These are phyloP conservation scores for Diaporthe australafricana DNA, from an alignment of 2,329 filamentous ascomycete species.

Conservation along the genomic window DNA sequence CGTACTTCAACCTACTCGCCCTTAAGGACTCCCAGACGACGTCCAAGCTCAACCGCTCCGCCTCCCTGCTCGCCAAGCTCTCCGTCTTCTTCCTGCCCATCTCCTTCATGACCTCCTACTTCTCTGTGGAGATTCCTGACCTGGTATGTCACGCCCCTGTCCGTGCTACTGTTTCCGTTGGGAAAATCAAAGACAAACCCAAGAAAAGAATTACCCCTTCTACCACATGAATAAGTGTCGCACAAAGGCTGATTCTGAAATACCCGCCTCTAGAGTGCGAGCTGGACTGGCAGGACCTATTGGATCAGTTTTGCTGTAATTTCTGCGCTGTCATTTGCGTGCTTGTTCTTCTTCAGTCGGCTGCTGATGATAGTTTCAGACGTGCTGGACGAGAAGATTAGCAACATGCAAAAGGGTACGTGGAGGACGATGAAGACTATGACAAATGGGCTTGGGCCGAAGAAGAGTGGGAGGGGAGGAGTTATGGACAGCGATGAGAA, in stretches of 20 bases:
- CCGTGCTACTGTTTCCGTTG: background rate
- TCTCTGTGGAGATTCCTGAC: slow-evolving; percentile 73
- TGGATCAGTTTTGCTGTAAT: slow-evolving; percentile 77
- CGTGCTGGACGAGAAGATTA: slow-evolving; percentile 50
- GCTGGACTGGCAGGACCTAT: slow-evolving; percentile 73
- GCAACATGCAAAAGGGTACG: slow-evolving; percentile 24
- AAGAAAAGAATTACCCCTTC: no score
- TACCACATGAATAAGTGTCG: background rate
- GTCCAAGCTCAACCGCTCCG: slow-evolving; percentile 77
- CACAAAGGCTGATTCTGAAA: background rate
- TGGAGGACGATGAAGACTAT: slow-evolving; percentile 23
- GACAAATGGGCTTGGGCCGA: background rate
- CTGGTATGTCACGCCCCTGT: slow-evolving; percentile 43
- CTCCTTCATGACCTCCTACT: slow-evolving; percentile 80
- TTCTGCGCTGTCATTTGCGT: slow-evolving; percentile 67
- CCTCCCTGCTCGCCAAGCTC: slow-evolving; percentile 78
- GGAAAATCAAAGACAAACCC: background rate
- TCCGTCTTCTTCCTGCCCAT: slow-evolving; percentile 82
- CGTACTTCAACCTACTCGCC: slow-evolving; percentile 83
- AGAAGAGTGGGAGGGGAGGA: background rate
- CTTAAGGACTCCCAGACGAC: slow-evolving; percentile 80
- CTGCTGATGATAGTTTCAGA: slow-evolving; percentile 60
- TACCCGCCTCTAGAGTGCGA: slow-evolving; percentile 46
- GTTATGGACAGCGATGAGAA: background rate
- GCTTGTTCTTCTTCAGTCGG: slow-evolving; percentile 65